Evolutionary conservation across 2,329 filamentous ascomycete species (phyloP), one percentile per base, ranked within the genome.

Genomic region (Hypoxylon sp.): DNA sequence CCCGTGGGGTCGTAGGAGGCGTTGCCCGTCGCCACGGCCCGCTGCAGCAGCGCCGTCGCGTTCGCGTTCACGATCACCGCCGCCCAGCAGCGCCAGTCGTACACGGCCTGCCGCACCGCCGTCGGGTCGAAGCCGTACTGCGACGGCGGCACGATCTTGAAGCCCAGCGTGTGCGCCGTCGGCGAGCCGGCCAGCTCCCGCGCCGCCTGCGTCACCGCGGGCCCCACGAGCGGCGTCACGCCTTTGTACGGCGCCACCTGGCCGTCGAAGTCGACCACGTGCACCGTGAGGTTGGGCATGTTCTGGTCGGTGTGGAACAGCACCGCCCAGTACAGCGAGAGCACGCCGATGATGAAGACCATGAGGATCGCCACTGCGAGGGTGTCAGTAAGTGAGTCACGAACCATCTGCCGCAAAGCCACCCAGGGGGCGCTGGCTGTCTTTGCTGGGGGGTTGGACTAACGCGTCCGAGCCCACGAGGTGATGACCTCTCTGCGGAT

Each of bases 231-330:
- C 0, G 87, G 82, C 16, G 79, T 72, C 14, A 79, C 78, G 3
- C 78, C 76, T 33, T 78, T 79, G 67, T 85, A 88, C 0, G 86
- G 86, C 1, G 83, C 78, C 2, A 81, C 72, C 46, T 81, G 80
- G 3, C 84, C 84, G 72, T 91, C 88, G 67, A 90, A 89, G 73
- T 90, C 86, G 26, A 91, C 87, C 1, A 90, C 83, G 64, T 85
- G 83, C 7, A 91, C 80, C 2, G 79, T 80, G 6, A 90, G 74
- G 0, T 78, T 75, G 2, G 76, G 77, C 16, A 84, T 76, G 54
- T 85, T 87, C 45, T 78, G 69, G 9, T 87, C 79, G 0, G 84
- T 80, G 12, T 80, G 71, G 71, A 80, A 86, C 18, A 90, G 82
- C 0, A 84, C 83, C 0, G 78, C 87, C 87, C 87, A 91, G 76